phyloP scores from a whole-genome alignment of 768 basidiomycete genomes.

The Termitomyces titanicus region DNA sequence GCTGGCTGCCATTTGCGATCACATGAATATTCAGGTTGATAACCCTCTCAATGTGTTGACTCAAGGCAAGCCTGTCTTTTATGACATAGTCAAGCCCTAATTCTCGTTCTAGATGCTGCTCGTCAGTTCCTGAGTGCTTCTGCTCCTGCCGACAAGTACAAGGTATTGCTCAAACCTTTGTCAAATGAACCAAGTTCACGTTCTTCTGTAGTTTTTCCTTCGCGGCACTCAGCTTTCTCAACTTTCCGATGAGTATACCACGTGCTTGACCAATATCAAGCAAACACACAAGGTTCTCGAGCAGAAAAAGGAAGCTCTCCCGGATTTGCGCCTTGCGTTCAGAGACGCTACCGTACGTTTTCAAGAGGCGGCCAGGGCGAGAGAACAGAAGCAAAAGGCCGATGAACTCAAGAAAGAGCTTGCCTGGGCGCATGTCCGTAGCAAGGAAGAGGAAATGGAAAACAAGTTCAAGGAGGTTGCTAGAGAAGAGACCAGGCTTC shows the following conservation, averaged over 20 bases:
- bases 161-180: slow-evolving; percentile 37
- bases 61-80: slow-evolving; percentile 61
- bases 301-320: slow-evolving; percentile 73
- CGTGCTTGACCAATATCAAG: slow-evolving; percentile 68
- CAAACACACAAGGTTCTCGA: slow-evolving; percentile 61
- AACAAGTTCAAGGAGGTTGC: slow-evolving; percentile 33
- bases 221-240: slow-evolving; percentile 89
- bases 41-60: slow-evolving; percentile 95
- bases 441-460: slow-evolving; percentile 59
- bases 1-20: slow-evolving; percentile 83
- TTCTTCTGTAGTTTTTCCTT: slow-evolving; percentile 75
- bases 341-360: slow-evolving; percentile 57
- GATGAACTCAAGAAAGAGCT: slow-evolving; percentile 75
- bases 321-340: slow-evolving; percentile 63
- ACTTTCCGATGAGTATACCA: slow-evolving; percentile 82
- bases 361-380: slow-evolving; percentile 71
- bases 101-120: slow-evolving; percentile 48
- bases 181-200: neutral
- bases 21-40: slow-evolving; percentile 96
- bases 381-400: slow-evolving; percentile 63
- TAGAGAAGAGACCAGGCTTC: slow-evolving; percentile 28
- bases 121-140: slow-evolving; percentile 85
- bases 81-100: neutral
- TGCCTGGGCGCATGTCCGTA: slow-evolving; percentile 82
- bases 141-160: slow-evolving; percentile 82